Evolutionary conservation across 1,284 basidiomycete species (phyloP).

Genomic region (Afroboletus lepidellus): DNA sequence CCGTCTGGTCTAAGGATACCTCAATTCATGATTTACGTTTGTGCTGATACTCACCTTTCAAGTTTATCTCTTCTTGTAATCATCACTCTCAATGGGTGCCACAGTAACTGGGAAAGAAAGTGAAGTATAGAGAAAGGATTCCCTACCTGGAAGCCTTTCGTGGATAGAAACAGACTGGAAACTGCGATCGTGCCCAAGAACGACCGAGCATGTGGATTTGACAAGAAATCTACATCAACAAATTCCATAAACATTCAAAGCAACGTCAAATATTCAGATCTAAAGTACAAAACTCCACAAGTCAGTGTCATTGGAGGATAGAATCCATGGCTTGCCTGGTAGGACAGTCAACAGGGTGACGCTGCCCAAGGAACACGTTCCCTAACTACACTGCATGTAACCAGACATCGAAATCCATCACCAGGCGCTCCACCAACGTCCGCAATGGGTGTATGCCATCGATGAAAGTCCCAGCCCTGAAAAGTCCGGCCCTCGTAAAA

Average conservation of each 20-base stretch:
- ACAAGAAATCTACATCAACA: background rate
- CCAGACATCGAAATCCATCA: constrained; percentile 20
- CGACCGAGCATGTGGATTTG: background rate
- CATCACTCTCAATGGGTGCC: too few species aligned
- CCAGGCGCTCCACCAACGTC: constrained; percentile 10
- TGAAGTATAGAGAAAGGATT: too few species aligned
- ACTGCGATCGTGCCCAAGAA: background rate
- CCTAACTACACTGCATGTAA: constrained; percentile 8
- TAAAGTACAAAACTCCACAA: background rate
- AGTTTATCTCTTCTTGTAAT: too few species aligned
- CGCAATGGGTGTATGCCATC: constrained; percentile 19
- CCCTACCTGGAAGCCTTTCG: too few species aligned
- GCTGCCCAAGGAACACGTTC: background rate
- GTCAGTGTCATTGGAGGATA: background rate
- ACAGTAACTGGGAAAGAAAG: too few species aligned
- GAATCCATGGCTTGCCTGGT: background rate
- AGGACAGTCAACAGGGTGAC: background rate
- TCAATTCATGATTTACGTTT: too few species aligned
- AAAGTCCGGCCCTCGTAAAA: constrained; percentile 47
- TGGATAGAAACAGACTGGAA: too few species aligned
- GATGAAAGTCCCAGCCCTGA: constrained; percentile 20
- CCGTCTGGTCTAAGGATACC: too few species aligned
- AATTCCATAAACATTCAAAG: background rate
- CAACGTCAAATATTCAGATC: background rate
- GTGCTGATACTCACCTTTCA: too few species aligned